phyloP scores from a whole-genome alignment of 495 filamentous ascomycete genomes.

The Aspergillus baeticus region DNA sequence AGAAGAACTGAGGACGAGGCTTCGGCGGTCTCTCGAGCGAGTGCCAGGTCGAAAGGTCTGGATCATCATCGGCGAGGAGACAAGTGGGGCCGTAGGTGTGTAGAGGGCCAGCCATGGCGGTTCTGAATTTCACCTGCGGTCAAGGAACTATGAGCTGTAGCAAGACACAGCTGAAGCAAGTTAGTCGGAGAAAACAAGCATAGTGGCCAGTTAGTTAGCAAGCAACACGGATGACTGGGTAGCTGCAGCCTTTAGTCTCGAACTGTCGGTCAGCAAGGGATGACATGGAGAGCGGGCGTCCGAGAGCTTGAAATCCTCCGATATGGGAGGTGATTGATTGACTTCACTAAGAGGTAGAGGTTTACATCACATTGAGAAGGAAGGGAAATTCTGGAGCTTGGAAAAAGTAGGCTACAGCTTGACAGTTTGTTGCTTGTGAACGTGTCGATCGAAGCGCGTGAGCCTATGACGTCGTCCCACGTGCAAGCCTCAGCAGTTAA shows the following conservation, averaged over 20 bases:
- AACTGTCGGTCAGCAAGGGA: constrained; percentile 21
- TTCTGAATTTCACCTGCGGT: constrained; percentile 3
- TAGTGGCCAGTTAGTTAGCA: neutral
- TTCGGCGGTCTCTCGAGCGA: constrained; percentile 38
- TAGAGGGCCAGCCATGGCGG: constrained; percentile 43
- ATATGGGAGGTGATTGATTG: neutral
- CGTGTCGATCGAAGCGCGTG: neutral
- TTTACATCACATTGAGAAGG: neutral
- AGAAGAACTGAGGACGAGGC: constrained; percentile 75
- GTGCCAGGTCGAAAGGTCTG: constrained; percentile 32
- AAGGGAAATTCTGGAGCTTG: neutral
- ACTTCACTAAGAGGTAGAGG: neutral
- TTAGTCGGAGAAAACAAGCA: constrained; percentile 3
- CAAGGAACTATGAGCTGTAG: neutral
- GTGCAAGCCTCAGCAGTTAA: constrained; percentile 19
- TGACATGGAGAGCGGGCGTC: constrained; percentile 7
- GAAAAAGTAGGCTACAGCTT: neutral
- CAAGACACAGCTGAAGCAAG: neutral
- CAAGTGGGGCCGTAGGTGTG: constrained; percentile 59
- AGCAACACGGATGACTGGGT: neutral
- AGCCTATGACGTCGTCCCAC: constrained; percentile 45
- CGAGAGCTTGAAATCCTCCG: neutral
- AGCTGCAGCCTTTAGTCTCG: constrained; percentile 2
- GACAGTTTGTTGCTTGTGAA: neutral
- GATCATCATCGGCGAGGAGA: constrained; percentile 41